These are phyloP conservation scores for Leccinum disarticulatum DNA, from an alignment of 768 basidiomycete genomes.

Conservation along the genomic window DNA sequence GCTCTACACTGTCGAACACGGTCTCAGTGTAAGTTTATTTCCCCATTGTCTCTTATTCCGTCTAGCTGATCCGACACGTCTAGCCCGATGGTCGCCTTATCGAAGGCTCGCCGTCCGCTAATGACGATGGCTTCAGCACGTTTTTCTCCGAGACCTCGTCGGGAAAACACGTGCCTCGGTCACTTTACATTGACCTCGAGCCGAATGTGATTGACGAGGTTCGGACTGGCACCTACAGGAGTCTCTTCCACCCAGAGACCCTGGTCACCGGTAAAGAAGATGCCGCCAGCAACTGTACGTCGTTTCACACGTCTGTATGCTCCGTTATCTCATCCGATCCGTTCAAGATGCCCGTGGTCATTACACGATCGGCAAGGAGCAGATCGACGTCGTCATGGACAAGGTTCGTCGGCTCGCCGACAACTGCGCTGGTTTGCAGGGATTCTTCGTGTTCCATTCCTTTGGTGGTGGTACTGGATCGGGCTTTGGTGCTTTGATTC, in stretches of 20 bases:
- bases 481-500: conserved; percentile 93
- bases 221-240: conserved; percentile 91
- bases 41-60: conserved; percentile 2
- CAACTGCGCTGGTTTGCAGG: conserved; percentile 95
- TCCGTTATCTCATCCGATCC: conserved; percentile 5
- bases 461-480: conserved; percentile 99
- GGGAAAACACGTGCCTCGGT: conserved; percentile 96
- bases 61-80: conserved; percentile 21
- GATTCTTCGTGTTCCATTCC: conserved; percentile 99
- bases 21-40: conserved; percentile 69
- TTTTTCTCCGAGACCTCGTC: conserved; percentile 98
- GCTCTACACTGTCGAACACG: conserved; percentile 98
- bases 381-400: conserved; percentile 96
- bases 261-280: conserved; percentile 99
- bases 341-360: conserved; percentile 90
- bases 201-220: conserved; percentile 99
- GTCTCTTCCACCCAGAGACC: conserved; percentile 99
- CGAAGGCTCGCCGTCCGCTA: conserved; percentile 70
- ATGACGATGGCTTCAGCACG: conserved; percentile 94
- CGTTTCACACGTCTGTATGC: not conserved
- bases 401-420: conserved; percentile 92
- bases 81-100: conserved; percentile 94
- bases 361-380: conserved; percentile 98
- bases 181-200: conserved; percentile 95
- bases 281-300: conserved; percentile 96